Base-by-base conservation (phyloP, 495 filamentous ascomycete species). In the Podospora didyma region DNA sequence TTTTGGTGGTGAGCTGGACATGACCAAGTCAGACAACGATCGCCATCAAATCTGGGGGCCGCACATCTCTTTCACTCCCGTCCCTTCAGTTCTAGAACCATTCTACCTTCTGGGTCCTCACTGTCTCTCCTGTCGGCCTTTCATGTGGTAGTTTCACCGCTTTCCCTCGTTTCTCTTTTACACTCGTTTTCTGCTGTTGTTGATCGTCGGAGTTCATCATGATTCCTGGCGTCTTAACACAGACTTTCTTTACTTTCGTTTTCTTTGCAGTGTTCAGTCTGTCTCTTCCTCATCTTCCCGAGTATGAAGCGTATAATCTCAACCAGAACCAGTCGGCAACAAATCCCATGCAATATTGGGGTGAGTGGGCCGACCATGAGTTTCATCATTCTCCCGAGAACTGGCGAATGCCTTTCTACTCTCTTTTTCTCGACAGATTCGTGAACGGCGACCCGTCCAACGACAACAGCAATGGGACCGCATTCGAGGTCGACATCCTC, bases 351-450 rank as follows among this genome's bases (percentile, higher is more conserved):
- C 75, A 89, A 21, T 89, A 89, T 66, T 79, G 73, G 64, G 80
- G 79, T 10, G 66, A 76, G 69, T 86, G 85, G 83, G 69, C 74
- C 12, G 73, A 87, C 24, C 57, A 59, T 60, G 62, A 62, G n/a
- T 86, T 80, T 60, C 69, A 73, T 24, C 79, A 82, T 0, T 89
- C 86, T 0, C 86, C 86, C 0, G 67, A 73, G 2, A 85, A 83
- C 60, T 89, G 86, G 86, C 76, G 84, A 14, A 82, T 89, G 60
- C 86, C 86, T 0, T 82, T 88, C 54, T 89, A 89, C 63, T 85
- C 83, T 11, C 69, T 89, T 24, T 85, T 87, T 54, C 72, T 88
- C 1, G 86, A 89, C 65, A 74, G 85, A 47, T 87, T 85, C 56
- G 86, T 84, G 44, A 87, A 89, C 58, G 86, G 86, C 10, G 82